Conservation (phyloP, 2,329 filamentous ascomycete genomes). For the Elsinoe fawcettii region DNA sequence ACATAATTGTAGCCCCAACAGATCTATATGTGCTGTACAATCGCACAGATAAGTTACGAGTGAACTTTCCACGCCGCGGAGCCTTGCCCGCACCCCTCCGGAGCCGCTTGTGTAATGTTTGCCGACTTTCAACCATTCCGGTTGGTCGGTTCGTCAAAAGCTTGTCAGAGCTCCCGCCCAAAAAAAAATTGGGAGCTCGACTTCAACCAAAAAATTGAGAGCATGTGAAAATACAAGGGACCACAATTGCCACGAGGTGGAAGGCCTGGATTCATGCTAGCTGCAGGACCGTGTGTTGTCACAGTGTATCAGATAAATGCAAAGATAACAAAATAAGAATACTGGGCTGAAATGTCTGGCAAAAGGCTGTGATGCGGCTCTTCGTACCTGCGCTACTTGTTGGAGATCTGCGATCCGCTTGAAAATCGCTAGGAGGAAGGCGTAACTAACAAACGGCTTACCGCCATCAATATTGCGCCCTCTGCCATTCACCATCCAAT, state of each 20-base stretch:
- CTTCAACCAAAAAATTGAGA: conserved; percentile 6
- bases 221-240: neutral
- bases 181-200: conserved; percentile 13
- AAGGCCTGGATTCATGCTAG: neutral
- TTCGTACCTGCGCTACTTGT: conserved; percentile 11
- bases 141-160: neutral
- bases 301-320: conserved; percentile 5
- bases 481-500: conserved; percentile 1
- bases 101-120: conserved; percentile 1
- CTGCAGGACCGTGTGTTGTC: neutral
- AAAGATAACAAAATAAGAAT: conserved; percentile 1
- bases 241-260: neutral
- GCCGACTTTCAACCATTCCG: conserved; percentile 1
- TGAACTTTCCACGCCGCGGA: neutral
- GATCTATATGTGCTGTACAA: neutral
- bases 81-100: neutral
- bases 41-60: neutral
- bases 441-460: conserved; percentile 13
- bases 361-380: conserved; percentile 11
- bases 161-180: conserved; percentile 1
- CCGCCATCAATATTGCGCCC: neutral
- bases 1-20: neutral
- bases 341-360: neutral
- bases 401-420: conserved; percentile 3
- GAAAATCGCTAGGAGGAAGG: conserved; percentile 8